Percentiles rank a stretch among this genome's conserved stretches.
phyloP scores from a whole-genome alignment of 2,329 filamentous ascomycete species.

The Cryphonectria parasitica region DNA sequence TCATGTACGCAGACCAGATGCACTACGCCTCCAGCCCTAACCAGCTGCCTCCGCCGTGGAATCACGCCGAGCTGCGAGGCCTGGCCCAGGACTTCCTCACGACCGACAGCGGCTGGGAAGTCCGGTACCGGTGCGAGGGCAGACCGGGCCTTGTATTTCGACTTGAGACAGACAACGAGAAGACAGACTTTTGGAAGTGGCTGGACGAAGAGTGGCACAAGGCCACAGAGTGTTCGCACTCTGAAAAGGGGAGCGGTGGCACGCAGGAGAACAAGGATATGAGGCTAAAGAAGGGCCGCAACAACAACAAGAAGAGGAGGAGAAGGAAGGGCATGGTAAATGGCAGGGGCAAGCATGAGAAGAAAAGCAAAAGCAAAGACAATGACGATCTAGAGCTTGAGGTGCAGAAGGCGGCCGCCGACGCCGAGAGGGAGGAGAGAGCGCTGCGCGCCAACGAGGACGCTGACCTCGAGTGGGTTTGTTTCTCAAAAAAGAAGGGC shows the following conservation, averaged over 20 bases:
- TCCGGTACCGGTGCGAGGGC: conserved; percentile 7
- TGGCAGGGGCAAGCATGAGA: not conserved
- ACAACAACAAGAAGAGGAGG: not conserved
- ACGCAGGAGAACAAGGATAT: not conserved
- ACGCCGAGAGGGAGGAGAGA: not conserved
- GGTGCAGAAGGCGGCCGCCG: not conserved
- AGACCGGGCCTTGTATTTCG: conserved; percentile 1
- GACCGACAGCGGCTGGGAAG: conserved; percentile 3
- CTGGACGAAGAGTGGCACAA: conserved; percentile 11
- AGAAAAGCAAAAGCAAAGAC: not conserved
- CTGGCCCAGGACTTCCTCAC: not conserved
- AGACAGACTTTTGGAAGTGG: not conserved
- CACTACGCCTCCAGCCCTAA: not conserved
- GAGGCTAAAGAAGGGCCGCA: not conserved
- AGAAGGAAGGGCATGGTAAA: not conserved
- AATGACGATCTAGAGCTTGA: not conserved
- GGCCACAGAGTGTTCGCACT: not conserved
- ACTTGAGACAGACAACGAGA: not conserved
- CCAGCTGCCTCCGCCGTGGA: not conserved
- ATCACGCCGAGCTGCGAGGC: not conserved
- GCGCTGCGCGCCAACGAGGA: conserved; percentile 4
- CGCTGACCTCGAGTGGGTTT: conserved; percentile 7
- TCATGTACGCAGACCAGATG: conserved; percentile 8
- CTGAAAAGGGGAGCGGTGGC: not conserved
- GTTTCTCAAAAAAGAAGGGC: conserved; percentile 1